phyloP scores from a whole-genome alignment of 331 rosid species.

The Pyracantha coccinea region DNA sequence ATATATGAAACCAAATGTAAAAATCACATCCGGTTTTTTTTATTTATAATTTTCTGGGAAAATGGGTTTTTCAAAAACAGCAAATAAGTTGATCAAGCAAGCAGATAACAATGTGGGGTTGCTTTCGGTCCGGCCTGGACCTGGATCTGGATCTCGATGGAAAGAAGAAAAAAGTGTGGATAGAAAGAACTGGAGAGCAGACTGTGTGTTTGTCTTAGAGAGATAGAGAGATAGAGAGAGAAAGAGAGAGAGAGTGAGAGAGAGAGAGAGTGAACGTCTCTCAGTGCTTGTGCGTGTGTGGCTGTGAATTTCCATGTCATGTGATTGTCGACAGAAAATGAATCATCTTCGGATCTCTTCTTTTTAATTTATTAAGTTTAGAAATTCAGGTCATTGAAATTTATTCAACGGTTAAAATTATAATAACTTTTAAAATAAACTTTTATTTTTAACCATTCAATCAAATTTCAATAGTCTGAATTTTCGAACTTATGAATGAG shows the following conservation, averaged over 20 bases:
- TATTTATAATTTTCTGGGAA: neutral
- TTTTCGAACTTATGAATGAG: too few species aligned
- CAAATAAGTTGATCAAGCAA: constrained; percentile 1
- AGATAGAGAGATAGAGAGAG: too few species aligned
- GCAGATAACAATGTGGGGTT: constrained; percentile 15
- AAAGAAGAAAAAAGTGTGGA: neutral
- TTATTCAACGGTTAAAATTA: too few species aligned
- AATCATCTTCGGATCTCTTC: fast-evolving
- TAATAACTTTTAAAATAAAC: too few species aligned
- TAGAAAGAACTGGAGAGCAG: neutral
- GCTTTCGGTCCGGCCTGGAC: constrained; percentile 29
- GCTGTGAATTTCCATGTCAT: constrained; percentile 21
- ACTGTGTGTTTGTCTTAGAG: neutral
- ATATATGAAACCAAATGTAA: too few species aligned
- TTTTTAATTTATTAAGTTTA: fast-evolving
- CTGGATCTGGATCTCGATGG: neutral
- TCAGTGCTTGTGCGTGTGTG: neutral
- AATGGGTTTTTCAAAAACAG: constrained; percentile 4
- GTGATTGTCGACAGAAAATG: neutral
- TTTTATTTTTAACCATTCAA: fast-evolving
- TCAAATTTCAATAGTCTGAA: fast-evolving
- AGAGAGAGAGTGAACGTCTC: neutral
- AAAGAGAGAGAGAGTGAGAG: neutral
- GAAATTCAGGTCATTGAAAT: fast-evolving
- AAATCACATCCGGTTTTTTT: neutral